Evolutionary conservation across 2,329 filamentous ascomycete genomes (phyloP), one percentile per base, ranked within the genome.

Genomic region (Coniochaeta sp.): DNA sequence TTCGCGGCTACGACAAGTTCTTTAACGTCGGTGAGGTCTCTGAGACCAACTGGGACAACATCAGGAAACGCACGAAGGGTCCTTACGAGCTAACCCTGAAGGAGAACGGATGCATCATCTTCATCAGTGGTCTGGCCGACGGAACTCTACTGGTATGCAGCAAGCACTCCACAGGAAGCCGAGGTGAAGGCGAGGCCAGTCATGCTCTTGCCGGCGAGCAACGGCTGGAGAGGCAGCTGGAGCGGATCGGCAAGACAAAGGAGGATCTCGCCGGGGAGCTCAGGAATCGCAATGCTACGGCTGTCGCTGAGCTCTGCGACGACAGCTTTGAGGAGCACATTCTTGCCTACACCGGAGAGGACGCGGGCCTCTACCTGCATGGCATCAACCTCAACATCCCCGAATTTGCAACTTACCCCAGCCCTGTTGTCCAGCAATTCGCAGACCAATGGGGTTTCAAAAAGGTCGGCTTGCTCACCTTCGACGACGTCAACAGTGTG

Each of bases 61-160:
- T 99, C 54, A 76, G 86, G 63, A 69, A 71, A 26, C 78, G 87
- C 52, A 97, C 94, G 1, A 74, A 82, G 57, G 91, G 90, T 0
- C 94, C 94, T 0, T 99, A 97, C 61, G 94, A 99, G 70, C 74
- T 99, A 52, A 97, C 91, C 53, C 82, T 97, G 50, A 99, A 99
- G 72, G 94, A 99, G 70, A 99, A 99, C 63, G 94, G 94, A n/a
- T 99, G 94, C 69, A 99, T 99, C 68, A 96, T 99, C 60, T 99
- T 99, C 73, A 84, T 99, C 42, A 86, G 91, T 14, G 94, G 91
- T 13, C 76, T 99, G 20, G 89, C 95, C 62, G 91, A 96, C 61
- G 91, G 83, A 31, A 90, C 89, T 1, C 75, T 99, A 9, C 75
- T 99, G 7, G 91, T 99, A n/a, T 97, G 92, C 79, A 97, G 92